Conservation (phyloP, 768 basidiomycete species). For the Russula sp. region DNA sequence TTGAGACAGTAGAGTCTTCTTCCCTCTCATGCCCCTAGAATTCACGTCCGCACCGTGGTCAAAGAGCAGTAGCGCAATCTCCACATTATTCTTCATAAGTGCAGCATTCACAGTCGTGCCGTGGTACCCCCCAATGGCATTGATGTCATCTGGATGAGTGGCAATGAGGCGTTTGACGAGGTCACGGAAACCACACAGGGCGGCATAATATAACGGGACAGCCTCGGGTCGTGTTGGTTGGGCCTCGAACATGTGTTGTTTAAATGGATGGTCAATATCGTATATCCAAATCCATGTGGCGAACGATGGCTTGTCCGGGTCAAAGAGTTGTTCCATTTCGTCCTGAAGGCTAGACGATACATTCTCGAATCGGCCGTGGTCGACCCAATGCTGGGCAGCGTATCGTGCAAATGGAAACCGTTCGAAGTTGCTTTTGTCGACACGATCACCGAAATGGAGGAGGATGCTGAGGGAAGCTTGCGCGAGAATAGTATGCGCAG, state of each 20-base stretch:
- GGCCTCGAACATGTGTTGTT: not conserved
- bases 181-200: not conserved
- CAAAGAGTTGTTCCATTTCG: not conserved
- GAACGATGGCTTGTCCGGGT: not conserved
- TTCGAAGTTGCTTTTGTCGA: not conserved
- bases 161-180: not conserved
- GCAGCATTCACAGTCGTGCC: not conserved
- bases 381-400: slow-evolving; percentile 4
- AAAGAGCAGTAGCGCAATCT: not conserved
- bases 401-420: not conserved
- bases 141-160: not conserved
- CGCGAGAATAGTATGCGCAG: slow-evolving; percentile 1
- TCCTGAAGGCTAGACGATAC: not conserved
- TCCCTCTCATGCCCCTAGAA: not conserved
- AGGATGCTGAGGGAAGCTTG: slow-evolving; percentile 1
- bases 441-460: not conserved
- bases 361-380: not conserved
- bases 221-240: not conserved
- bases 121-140: not conserved
- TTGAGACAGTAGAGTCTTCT: not conserved
- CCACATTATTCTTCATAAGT: not conserved
- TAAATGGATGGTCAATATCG: not conserved
- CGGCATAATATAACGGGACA: slow-evolving; percentile 1
- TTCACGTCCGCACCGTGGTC: not conserved
- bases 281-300: slow-evolving; percentile 1